Percentiles rank a stretch among this genome's conserved stretches.
Conservation (phyloP, 306 rosid genomes). For the Vachellia collinsii region DNA sequence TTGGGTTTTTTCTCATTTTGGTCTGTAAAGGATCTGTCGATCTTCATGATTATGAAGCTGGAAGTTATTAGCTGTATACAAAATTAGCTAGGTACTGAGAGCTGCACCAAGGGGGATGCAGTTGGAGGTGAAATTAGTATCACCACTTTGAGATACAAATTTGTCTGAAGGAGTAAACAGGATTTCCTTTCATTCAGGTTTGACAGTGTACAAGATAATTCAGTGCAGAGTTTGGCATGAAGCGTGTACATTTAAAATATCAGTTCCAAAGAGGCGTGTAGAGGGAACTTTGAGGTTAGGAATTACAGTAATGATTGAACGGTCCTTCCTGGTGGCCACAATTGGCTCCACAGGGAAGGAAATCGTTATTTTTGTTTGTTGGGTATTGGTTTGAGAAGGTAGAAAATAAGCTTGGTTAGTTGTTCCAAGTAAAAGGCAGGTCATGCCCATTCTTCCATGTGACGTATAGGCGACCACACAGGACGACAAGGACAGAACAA, state of each 20-base stretch:
- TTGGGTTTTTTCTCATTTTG: constrained; percentile 15
- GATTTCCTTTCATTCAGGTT: background rate
- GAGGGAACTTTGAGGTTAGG: background rate
- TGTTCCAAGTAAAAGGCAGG: background rate
- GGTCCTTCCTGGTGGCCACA: background rate
- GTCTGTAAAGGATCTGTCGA: background rate
- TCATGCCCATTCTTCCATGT: background rate
- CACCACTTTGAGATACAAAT: background rate
- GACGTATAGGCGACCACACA: background rate
- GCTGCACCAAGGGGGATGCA: constrained; percentile 20
- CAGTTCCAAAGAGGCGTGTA: background rate
- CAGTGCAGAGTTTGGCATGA: background rate
- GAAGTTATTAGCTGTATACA: constrained; percentile 15
- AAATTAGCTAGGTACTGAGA: constrained; percentile 28
- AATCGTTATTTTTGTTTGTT: background rate
- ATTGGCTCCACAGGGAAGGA: background rate
- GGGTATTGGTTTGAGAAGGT: background rate
- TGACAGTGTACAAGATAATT: constrained; percentile 5
- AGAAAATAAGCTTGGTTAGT: background rate
- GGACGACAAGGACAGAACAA: background rate
- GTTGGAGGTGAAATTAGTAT: constrained; percentile 16
- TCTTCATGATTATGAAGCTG: constrained; percentile 23
- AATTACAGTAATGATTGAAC: too few relatives aligned
- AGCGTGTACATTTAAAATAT: background rate
- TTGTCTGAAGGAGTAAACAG: constrained; percentile 18